phyloP scores from a whole-genome alignment of 2,329 filamentous ascomycete species.

The Fusarium beomiforme region DNA sequence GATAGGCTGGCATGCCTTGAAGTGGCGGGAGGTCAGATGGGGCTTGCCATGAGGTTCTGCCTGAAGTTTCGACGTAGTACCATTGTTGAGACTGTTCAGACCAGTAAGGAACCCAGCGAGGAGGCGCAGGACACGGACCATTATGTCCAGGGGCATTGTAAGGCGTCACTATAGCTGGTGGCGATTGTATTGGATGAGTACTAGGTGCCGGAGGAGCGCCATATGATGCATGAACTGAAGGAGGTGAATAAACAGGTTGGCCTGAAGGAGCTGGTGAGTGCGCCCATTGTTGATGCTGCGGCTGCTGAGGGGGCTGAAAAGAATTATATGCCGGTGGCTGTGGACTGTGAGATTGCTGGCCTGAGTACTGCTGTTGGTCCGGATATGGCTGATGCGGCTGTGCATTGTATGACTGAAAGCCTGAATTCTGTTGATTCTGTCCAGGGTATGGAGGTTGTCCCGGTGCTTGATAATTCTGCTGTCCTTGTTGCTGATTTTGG shows the following conservation, averaged over 20 bases:
- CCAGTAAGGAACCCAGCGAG: conserved; percentile 33
- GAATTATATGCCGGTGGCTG: not conserved
- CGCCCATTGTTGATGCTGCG: not conserved
- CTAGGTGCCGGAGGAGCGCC: rapidly evolving
- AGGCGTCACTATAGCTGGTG: not conserved
- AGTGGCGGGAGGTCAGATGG: conserved; percentile 1
- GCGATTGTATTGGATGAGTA: not conserved
- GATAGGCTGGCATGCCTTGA: conserved; percentile 16
- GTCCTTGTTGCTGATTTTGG: not conserved
- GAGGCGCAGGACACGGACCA: conserved; percentile 4
- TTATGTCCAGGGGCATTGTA: not conserved
- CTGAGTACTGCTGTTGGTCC: not conserved
- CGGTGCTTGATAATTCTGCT: not conserved
- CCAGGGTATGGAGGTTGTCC: not conserved
- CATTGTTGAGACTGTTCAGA: conserved; percentile 31
- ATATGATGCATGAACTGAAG: rapidly evolving
- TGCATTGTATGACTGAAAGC: not conserved
- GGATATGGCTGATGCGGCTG: not conserved
- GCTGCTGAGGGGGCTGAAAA: not conserved
- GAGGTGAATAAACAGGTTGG: not conserved
- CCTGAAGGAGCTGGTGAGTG: not conserved
- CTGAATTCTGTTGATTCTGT: not conserved
- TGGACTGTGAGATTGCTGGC: not conserved
- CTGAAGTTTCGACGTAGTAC: conserved; percentile 28
- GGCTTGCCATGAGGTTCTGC: conserved; percentile 9